Evolutionary conservation across 176 grass and related monocot genomes (phyloP).

Genomic region (Pontederia crassipes): DNA sequence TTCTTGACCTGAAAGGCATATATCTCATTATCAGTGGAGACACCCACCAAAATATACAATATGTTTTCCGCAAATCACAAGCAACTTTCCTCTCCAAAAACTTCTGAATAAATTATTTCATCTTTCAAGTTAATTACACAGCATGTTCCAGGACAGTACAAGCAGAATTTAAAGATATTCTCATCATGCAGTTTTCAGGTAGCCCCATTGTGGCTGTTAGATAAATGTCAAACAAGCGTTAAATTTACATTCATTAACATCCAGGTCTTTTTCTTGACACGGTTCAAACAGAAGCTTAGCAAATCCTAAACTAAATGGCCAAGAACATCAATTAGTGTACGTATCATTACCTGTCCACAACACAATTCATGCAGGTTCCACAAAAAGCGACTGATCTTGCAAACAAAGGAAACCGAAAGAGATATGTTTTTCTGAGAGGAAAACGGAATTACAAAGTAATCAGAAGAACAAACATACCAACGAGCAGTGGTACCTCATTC

Average conservation of each 20-base stretch:
- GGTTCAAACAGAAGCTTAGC: no score
- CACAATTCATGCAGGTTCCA: no score
- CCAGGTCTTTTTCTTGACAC: no score
- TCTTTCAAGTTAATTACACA: not conserved
- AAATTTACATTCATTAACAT: no score
- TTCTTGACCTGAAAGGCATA: conserved; percentile 14
- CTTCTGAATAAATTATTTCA: not conserved
- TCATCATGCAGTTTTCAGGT: no score
- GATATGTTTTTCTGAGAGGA: not conserved
- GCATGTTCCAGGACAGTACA: not conserved
- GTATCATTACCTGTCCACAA: no score
- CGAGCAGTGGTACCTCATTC: not conserved
- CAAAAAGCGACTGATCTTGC: not conserved
- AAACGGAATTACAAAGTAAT: not conserved
- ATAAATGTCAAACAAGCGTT: no score
- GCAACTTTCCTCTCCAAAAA: not conserved
- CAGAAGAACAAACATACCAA: conserved; percentile 17
- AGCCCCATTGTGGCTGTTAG: no score
- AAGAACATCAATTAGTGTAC: no score
- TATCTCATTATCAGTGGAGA: not conserved
- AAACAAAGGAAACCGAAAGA: conserved; percentile 9
- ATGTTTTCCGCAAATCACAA: not conserved
- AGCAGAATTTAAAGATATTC: no score
- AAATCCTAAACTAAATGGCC: no score
- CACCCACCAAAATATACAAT: not conserved